Percentiles rank a stretch among this genome's conserved stretches.
Evolutionary conservation across 1,284 basidiomycete genomes (phyloP).

Genomic region (Apiotrichum sp.): DNA sequence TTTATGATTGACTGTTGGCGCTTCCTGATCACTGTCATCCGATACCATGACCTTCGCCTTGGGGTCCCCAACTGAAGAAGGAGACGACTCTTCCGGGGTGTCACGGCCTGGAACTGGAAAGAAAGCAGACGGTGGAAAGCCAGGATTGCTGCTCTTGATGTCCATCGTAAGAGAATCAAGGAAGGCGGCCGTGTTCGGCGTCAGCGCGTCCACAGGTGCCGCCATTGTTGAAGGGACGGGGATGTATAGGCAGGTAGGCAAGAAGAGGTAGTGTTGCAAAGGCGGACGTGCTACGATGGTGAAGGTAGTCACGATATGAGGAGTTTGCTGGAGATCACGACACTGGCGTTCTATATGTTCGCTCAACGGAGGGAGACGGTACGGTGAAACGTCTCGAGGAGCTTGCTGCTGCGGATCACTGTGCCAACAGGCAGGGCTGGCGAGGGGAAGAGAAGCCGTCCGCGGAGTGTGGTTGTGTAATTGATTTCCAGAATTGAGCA

Average conservation of each 20-base stretch:
- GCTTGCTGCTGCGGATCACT: too few species aligned
- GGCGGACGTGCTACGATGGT: neutral
- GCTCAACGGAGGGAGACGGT: too few species aligned
- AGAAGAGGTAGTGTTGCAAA: neutral
- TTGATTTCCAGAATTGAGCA: too few species aligned
- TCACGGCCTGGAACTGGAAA: constrained; percentile 37
- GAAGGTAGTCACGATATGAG: neutral
- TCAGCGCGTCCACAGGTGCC: constrained; percentile 31
- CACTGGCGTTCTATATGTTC: too few species aligned
- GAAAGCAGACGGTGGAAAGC: constrained; percentile 36
- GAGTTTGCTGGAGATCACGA: too few species aligned
- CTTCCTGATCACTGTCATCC: constrained; percentile 15
- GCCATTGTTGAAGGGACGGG: constrained; percentile 16
- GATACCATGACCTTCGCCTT: constrained; percentile 3
- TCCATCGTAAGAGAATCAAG: constrained; percentile 35
- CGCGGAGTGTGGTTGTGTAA: too few species aligned
- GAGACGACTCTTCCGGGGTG: constrained; percentile 37
- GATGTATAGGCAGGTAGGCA: neutral
- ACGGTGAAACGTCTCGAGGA: too few species aligned
- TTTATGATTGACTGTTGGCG: constrained; percentile 22
- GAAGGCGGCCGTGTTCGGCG: constrained; percentile 42
- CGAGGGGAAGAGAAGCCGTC: too few species aligned
- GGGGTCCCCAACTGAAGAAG: constrained; percentile 19
- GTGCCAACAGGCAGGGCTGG: too few species aligned
- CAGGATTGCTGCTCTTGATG: constrained; percentile 16